Evolutionary conservation across 495 filamentous ascomycete species (phyloP).

Genomic region (Baudoinia panamericana): DNA sequence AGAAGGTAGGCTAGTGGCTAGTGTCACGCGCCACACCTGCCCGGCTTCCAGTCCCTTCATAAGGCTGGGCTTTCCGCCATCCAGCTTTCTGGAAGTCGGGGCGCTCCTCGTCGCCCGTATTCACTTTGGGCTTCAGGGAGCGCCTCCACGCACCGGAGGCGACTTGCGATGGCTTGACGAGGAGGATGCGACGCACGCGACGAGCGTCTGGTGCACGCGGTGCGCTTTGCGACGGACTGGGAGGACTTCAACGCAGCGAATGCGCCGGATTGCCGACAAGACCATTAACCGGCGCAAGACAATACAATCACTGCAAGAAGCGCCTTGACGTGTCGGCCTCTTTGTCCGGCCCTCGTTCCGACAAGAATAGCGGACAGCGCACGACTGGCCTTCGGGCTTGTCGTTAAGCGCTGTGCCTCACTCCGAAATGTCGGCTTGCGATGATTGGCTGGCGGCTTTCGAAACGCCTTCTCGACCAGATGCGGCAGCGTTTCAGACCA

Average conservation of each 20-base stretch:
- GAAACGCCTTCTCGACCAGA: slow-evolving; percentile 16
- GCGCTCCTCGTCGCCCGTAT: slow-evolving; percentile 3
- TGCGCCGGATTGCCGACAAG: no score
- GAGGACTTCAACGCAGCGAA: no score
- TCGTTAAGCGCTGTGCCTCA: slow-evolving; percentile 10
- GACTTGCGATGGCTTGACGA: no score
- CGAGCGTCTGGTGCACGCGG: no score
- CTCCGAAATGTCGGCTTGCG: neutral
- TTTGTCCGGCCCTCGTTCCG: neutral
- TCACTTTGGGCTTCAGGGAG: neutral
- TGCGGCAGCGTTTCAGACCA: slow-evolving; percentile 14
- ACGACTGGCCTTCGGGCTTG: slow-evolving; percentile 3
- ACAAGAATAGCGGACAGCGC: slow-evolving; percentile 9
- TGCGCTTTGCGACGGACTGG: no score
- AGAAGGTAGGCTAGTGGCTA: neutral
- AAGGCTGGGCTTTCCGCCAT: neutral
- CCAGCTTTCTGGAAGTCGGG: neutral
- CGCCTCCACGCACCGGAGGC: no score
- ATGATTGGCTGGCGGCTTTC: slow-evolving; percentile 15
- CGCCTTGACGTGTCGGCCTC: slow-evolving; percentile 1
- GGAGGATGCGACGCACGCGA: no score
- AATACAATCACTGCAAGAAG: slow-evolving; percentile 3
- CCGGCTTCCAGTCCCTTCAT: neutral
- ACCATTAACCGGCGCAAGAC: no score
- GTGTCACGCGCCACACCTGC: neutral